Percentiles rank a stretch among this genome's conserved stretches.
These are phyloP conservation scores for Pleurotus platypus DNA, from an alignment of 768 basidiomycete species.

Conservation along the genomic window DNA sequence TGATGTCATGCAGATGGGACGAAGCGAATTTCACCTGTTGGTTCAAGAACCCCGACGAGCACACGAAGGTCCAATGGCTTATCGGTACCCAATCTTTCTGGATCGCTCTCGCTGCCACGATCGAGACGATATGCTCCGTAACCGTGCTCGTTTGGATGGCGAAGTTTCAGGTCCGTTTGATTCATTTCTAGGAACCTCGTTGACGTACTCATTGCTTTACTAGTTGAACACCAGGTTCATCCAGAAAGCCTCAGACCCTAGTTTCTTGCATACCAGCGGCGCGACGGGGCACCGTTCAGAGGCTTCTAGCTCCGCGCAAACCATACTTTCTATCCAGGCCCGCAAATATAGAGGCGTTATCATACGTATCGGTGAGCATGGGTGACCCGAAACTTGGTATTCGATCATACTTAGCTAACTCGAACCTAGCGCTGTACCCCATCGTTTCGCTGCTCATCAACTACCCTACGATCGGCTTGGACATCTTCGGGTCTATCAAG, in stretches of 20 bases:
- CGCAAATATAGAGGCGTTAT: constrained; percentile 10
- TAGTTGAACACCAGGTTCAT: neutral
- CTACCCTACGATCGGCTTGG: constrained; percentile 16
- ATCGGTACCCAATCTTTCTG: constrained; percentile 23
- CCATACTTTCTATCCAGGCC: neutral
- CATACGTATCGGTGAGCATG: constrained; percentile 13
- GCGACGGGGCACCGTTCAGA: neutral
- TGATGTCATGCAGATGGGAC: constrained; percentile 12
- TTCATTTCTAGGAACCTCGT: neutral
- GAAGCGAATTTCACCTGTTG: constrained; percentile 17
- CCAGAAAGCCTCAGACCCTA: neutral
- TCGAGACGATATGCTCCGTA: constrained; percentile 16
- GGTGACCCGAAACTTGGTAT: too few species aligned
- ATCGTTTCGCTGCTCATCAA: constrained; percentile 20
- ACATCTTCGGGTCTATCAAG: constrained; percentile 15
- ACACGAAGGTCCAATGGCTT: constrained; percentile 17
- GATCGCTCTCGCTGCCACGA: constrained; percentile 16
- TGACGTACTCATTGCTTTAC: too few species aligned
- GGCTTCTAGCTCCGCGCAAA: neutral
- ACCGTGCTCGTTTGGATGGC: constrained; percentile 17
- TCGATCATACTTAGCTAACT: neutral
- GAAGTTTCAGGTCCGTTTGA: constrained; percentile 13
- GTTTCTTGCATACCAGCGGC: neutral
- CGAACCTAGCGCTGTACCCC: constrained; percentile 17
- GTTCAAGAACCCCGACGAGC: constrained; percentile 15